A percentile compares a stretch with the other conserved stretches of the same genome.
phyloP scores from a whole-genome alignment of 352 stramenopile genomes.

The Pythium aristosporum region DNA sequence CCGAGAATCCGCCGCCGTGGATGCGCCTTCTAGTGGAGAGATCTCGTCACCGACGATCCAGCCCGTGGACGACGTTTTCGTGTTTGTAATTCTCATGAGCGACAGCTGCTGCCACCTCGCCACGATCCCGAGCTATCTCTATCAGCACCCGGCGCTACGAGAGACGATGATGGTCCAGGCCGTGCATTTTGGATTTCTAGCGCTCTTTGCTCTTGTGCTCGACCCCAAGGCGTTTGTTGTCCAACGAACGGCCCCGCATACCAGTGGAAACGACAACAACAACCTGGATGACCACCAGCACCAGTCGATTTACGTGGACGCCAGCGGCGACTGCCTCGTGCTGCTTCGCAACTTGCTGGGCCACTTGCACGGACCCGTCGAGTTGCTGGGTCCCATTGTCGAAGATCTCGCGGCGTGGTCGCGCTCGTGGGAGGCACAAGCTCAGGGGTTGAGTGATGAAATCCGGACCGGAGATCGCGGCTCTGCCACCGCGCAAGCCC shows the following conservation, averaged over 20 bases:
- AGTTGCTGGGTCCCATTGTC: constrained; percentile 20
- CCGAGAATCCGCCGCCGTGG: constrained; percentile 1
- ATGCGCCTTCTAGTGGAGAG: background rate
- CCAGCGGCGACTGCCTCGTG: constrained; percentile 46
- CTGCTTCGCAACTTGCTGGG: constrained; percentile 46
- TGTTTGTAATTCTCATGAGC: constrained; percentile 33
- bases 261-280: constrained; percentile 7
- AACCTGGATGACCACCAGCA: constrained; percentile 18
- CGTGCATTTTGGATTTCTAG: constrained; percentile 30
- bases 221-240: constrained; percentile 23
- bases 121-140: constrained; percentile 22
- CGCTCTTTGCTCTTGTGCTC: constrained; percentile 24
- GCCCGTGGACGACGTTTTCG: constrained; percentile 34
- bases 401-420: constrained; percentile 16
- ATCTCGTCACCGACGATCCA: constrained; percentile 9
- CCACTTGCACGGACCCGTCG: constrained; percentile 29
- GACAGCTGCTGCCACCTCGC: constrained; percentile 34
- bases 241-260: background rate
- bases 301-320: constrained; percentile 24
- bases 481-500: background rate
- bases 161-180: constrained; percentile 35
- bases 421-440: background rate
- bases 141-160: constrained; percentile 22
- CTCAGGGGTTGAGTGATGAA: background rate
- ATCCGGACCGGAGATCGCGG: background rate